Evolutionary conservation across 257 asterid species (phyloP).

Genomic region (Solanum piurae): DNA sequence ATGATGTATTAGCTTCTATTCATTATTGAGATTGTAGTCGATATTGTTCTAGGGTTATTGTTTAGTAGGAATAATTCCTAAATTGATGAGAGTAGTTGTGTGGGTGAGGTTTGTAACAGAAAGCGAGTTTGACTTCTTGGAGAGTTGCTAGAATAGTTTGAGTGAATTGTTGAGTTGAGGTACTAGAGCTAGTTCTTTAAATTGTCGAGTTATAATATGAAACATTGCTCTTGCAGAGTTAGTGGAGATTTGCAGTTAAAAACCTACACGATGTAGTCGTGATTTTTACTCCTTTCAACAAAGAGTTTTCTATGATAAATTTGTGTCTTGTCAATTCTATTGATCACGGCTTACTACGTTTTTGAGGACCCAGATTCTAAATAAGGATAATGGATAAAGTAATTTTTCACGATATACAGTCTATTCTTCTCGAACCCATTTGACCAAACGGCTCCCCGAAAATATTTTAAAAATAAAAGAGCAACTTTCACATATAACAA

Average conservation of each 20-base stretch:
- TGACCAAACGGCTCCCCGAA: too few relatives aligned
- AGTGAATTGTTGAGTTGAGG: neutral
- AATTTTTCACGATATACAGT: too few relatives aligned
- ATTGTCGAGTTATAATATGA: too few relatives aligned
- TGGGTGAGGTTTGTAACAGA: neutral
- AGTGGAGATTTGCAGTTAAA: neutral
- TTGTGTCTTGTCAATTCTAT: too few relatives aligned
- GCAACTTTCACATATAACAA: too few relatives aligned
- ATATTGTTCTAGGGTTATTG: neutral
- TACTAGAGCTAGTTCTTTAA: neutral
- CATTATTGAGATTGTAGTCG: neutral
- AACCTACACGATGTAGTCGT: neutral
- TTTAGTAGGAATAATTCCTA: neutral
- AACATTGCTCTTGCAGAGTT: neutral
- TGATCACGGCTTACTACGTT: too few relatives aligned
- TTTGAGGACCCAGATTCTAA: too few relatives aligned
- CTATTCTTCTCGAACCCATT: too few relatives aligned
- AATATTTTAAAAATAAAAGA: neutral
- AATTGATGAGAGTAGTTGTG: neutral
- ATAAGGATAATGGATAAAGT: too few relatives aligned
- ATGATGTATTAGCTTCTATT: neutral
- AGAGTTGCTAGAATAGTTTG: neutral
- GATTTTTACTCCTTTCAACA: neutral
- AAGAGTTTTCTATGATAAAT: neutral
- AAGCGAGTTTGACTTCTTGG: neutral